Conservation (phyloP, 2,329 filamentous ascomycete species). For the Phyllosticta ampelicida region DNA sequence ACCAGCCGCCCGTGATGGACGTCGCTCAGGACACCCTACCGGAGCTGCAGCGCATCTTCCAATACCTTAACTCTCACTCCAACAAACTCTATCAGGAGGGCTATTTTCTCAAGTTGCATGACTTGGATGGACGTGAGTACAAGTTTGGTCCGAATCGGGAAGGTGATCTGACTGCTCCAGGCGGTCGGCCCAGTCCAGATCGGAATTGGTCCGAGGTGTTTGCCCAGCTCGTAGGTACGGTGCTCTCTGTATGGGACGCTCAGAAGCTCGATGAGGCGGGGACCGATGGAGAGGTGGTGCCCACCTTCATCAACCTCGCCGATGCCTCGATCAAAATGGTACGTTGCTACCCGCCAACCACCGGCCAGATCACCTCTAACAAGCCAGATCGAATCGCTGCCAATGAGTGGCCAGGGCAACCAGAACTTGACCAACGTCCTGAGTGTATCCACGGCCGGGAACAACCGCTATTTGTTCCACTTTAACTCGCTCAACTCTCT, state of each 20-base stretch:
- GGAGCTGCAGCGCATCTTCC: slow-evolving; percentile 89
- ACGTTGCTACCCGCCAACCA: slow-evolving; percentile 15
- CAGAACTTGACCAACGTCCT: slow-evolving; percentile 87
- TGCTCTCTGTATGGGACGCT: slow-evolving; percentile 92
- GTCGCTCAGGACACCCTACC: slow-evolving; percentile 75
- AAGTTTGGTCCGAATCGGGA: not conserved
- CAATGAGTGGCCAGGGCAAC: slow-evolving; percentile 65
- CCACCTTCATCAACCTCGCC: slow-evolving; percentile 91
- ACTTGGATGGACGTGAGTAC: slow-evolving; percentile 76
- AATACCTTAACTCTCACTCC: slow-evolving; percentile 82
- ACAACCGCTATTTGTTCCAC: slow-evolving; percentile 89
- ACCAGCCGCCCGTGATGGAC: slow-evolving; percentile 79
- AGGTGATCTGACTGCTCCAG: slow-evolving; percentile 37
- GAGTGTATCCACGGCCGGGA: slow-evolving; percentile 88
- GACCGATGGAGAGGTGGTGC: slow-evolving; percentile 72
- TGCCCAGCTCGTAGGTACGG: slow-evolving; percentile 88
- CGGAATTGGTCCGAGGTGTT: slow-evolving; percentile 95
- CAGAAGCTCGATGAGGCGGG: slow-evolving; percentile 80
- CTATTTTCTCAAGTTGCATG: slow-evolving; percentile 93
- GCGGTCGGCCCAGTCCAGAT: slow-evolving; percentile 75
- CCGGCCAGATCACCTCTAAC: not conserved
- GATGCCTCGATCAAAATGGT: slow-evolving; percentile 99
- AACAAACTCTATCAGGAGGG: slow-evolving; percentile 98
- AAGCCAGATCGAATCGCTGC: slow-evolving; percentile 54
- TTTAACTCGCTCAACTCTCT: slow-evolving; percentile 92